A percentile compares a stretch with the other conserved stretches of the same genome.
phyloP scores from a whole-genome alignment of 371 early-diverging fungal species.

The Blakeslea trispora region DNA sequence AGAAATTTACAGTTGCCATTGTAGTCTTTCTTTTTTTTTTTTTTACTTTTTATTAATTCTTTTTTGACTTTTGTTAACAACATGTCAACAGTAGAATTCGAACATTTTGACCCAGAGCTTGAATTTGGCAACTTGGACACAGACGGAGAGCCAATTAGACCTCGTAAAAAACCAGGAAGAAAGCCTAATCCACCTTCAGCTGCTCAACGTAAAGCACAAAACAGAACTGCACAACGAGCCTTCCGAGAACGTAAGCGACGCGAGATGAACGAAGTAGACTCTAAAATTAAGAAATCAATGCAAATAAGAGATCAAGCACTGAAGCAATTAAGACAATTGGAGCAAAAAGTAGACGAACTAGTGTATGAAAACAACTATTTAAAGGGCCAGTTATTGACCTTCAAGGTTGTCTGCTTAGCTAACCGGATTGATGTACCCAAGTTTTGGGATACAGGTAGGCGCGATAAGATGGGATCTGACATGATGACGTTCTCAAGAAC shows the following conservation, averaged over 20 bases:
- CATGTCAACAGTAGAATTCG: slow-evolving; percentile 37
- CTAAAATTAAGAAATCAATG: slow-evolving; percentile 35
- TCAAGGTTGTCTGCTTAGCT: slow-evolving; percentile 40
- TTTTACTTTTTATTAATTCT: too few species aligned
- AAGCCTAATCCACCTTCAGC: slow-evolving; percentile 54
- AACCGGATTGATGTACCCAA: slow-evolving; percentile 43
- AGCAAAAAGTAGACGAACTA: slow-evolving; percentile 26
- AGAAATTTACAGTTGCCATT: too few species aligned
- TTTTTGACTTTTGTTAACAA: too few species aligned
- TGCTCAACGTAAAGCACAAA: slow-evolving; percentile 72
- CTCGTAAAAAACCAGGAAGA: slow-evolving; percentile 46
- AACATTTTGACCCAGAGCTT: slow-evolving; percentile 47
- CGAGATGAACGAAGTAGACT: slow-evolving; percentile 73
- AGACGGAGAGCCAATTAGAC: slow-evolving; percentile 43
- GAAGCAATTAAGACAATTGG: slow-evolving; percentile 21
- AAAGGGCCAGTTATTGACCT: slow-evolving; percentile 31
- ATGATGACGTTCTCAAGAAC: slow-evolving; percentile 31
- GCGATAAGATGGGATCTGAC: slow-evolving; percentile 42
- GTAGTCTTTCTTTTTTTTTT: too few species aligned
- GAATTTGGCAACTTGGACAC: slow-evolving; percentile 39
- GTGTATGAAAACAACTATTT: slow-evolving; percentile 38
- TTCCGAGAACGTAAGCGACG: slow-evolving; percentile 77
- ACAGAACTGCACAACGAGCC: slow-evolving; percentile 75
- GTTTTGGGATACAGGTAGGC: slow-evolving; percentile 30
- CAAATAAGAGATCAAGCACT: slow-evolving; percentile 37